phyloP scores from a whole-genome alignment of 2,329 filamentous ascomycete species.

The Didymella segeticola region DNA sequence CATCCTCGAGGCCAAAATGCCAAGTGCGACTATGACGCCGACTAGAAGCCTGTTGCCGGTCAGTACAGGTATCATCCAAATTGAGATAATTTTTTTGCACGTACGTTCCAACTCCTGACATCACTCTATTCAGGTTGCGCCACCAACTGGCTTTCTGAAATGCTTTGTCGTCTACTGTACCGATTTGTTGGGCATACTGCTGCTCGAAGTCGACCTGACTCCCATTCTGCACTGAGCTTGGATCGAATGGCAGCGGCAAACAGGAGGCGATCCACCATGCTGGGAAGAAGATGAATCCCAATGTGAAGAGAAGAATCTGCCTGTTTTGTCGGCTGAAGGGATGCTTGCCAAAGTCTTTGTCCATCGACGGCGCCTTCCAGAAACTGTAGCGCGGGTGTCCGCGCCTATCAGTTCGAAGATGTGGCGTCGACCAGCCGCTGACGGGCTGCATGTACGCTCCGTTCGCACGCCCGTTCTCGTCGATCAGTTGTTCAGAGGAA shows the following conservation, averaged over 20 bases:
- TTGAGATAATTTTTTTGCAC: background rate
- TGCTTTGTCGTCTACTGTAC: slow-evolving; percentile 55
- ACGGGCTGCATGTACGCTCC: slow-evolving; percentile 37
- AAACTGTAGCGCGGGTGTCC: slow-evolving; percentile 61
- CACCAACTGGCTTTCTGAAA: slow-evolving; percentile 70
- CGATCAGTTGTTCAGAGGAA: slow-evolving; percentile 36
- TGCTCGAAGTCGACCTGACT: slow-evolving; percentile 50
- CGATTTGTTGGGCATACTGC: slow-evolving; percentile 54
- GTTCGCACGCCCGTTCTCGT: slow-evolving; percentile 39
- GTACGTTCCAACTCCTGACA: slow-evolving; percentile 62
- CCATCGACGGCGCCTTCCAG: slow-evolving; percentile 77
- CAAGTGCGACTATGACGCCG: slow-evolving; percentile 30
- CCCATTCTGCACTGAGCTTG: slow-evolving; percentile 51
- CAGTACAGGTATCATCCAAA: background rate
- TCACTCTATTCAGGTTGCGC: slow-evolving; percentile 67
- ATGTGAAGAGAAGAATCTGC: slow-evolving; percentile 76
- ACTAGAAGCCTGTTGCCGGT: slow-evolving; percentile 12
- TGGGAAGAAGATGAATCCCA: slow-evolving; percentile 76
- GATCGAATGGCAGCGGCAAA: slow-evolving; percentile 71
- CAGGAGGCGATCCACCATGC: slow-evolving; percentile 70
- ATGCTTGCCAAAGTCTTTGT: slow-evolving; percentile 67
- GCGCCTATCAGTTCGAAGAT: slow-evolving; percentile 50
- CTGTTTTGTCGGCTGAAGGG: slow-evolving; percentile 72
- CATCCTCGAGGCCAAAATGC: slow-evolving; percentile 48
- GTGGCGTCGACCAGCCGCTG: slow-evolving; percentile 43